A percentile compares a stretch with the other conserved stretches of the same genome.
Conservation (phyloP, 441 rosid species). For the Jatropha podagrica region DNA sequence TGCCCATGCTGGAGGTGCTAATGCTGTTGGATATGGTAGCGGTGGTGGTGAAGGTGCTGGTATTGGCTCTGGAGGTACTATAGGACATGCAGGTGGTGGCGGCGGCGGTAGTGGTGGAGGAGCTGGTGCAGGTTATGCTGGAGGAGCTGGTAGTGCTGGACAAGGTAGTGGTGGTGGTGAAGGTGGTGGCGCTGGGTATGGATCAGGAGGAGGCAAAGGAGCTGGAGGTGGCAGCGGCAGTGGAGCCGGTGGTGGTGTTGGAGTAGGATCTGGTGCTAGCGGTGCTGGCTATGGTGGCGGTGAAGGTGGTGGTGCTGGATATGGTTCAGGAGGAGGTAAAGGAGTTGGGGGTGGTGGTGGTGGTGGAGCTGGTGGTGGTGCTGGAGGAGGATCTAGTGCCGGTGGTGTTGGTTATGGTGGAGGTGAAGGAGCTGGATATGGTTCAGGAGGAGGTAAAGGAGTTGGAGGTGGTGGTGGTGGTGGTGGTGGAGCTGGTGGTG, state of each 20-base stretch:
- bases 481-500: constrained; percentile 1
- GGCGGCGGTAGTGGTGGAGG: constrained; percentile 11
- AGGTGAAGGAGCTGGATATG: constrained; percentile 1
- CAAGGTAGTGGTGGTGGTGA: background rate
- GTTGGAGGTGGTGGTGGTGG: background rate
- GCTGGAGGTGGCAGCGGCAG: background rate
- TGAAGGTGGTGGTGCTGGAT: background rate
- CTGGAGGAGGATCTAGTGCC: background rate
- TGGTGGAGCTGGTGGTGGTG: background rate
- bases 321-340: background rate
- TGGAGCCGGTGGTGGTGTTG: background rate
- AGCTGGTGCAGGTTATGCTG: constrained; percentile 11
- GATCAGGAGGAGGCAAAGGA: background rate
- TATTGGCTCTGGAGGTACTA: background rate
- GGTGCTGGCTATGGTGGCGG: background rate
- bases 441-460: background rate
- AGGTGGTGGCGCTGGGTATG: constrained; percentile 1
- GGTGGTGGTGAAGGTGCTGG: background rate
- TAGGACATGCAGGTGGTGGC: background rate
- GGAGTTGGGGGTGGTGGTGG: constrained; percentile 1
- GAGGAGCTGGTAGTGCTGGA: constrained; percentile 7
- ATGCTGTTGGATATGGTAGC: background rate
- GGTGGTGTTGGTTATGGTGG: background rate
- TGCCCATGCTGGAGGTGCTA: background rate
- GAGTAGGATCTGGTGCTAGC: constrained; percentile 1